Evolutionary conservation across 768 basidiomycete genomes (phyloP), one percentile per base, ranked within the genome.

Genomic region (Suillus spraguei): DNA sequence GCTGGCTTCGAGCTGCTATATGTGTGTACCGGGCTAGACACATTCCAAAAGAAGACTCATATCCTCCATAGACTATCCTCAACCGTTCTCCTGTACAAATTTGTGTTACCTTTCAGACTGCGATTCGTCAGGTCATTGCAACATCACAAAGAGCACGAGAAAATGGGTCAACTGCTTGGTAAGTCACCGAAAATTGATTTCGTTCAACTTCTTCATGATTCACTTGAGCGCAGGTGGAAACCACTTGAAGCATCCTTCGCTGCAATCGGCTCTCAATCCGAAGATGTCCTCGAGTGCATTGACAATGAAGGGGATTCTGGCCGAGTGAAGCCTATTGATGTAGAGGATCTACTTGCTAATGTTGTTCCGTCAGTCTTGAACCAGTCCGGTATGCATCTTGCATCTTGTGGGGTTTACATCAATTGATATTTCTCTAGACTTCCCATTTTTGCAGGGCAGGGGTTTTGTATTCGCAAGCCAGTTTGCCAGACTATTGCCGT

Each of bases 401-500:
- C 35, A 32, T 50, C n/a, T 24, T 52, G 39, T 22, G 33, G 6
- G 42, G 20, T 50, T 46, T 22, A 16, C 55, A 36, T 60, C 39
- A 59, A 35, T 24, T 59, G 49, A 28, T 55, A 63, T 9, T 62
- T 16, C 44, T 33, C 32, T 35, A 97, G 96, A 94, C 28, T 83
- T 82, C 62, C 95, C 95, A 0, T 99, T 98, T 85, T 76, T 99
- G 35, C 97, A 98, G 77, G 97, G 97, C 13, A 85, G 97, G 64
- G 92, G 88, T 0, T 97, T 98, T 64, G 93, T 99, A 52, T 96
- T 98, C 68, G 94, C 95, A 3, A 95, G 94, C 70, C 90, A 95
- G 70, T 98, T 87, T 71, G 84, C 92, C 1, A 85, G 87, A 67
- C 76, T 90, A 11, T 81, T 98, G 5, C 90, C 94, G 0, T 68